Evolutionary conservation across 805 yeast genomes (phyloP), one percentile per base, ranked within the genome.

Genomic region (Diddensiella santjacobensis): DNA sequence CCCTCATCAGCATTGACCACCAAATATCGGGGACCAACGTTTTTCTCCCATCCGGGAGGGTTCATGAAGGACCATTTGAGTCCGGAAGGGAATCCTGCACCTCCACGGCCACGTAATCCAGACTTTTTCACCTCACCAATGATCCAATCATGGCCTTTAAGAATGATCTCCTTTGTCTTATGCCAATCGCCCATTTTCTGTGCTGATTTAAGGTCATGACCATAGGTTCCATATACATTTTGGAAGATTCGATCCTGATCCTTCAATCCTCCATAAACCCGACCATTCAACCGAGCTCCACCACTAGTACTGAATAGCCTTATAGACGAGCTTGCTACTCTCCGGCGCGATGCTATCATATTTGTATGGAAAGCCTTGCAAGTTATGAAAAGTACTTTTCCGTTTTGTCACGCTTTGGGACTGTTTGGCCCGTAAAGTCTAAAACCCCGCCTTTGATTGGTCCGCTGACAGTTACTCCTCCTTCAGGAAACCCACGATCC

Each of bases 1-100:
- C 96, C 96, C 71, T 87, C 96, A 72, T 87, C 96, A 48, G 96
- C 96, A 68, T 87, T 87, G 60, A 87, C 88, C 42, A 87, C 95
- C 58, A 87, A 75, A 65, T 86, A 86, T 62, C 95, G 78, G 52
- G 96, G 93, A n/a, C 96, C 96, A 13, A 70, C 71, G 69, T 87
- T 87, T 64, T 87, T 87, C 53, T 87, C 95, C 96, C 96, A 87
- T 50, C 93, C 93, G 47, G 96, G 96, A 40, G 96, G 96, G 70
- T 87, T 87, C 96, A 87, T 87, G 65, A 87, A 87, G 20, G 93
- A 84, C 95, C 95, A 87, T 69, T 87, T 87, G 62, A 87, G 77
- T 26, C 96, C 96, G 20, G 89, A 80, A 47, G 96, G 96, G 75
- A 87, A 87, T 15, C 96, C 96, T 40, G 96, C 96, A 62, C 96